These are phyloP conservation scores for Populus alba DNA, from an alignment of 345 rosid species.

Conservation along the genomic window DNA sequence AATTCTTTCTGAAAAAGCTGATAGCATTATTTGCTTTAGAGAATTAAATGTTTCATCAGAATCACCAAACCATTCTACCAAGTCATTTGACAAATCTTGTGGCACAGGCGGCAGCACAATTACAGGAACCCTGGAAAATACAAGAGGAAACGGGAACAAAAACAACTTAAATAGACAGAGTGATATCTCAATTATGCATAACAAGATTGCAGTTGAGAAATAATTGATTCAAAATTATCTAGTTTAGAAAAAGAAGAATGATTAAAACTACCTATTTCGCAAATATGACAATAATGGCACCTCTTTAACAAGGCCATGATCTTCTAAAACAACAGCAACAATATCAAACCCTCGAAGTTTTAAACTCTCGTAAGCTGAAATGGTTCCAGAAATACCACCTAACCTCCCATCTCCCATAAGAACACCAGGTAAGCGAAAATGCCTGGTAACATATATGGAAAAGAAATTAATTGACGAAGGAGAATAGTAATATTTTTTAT, in stretches of 20 bases:
- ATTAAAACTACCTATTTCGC: slow-evolving; percentile 52
- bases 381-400: slow-evolving; percentile 91
- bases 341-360: slow-evolving; percentile 78
- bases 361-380: slow-evolving; percentile 87
- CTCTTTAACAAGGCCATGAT: slow-evolving; percentile 86
- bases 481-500: background rate
- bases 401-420: slow-evolving; percentile 93
- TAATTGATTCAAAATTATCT: background rate
- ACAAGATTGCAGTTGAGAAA: background rate
- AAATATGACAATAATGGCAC: slow-evolving; percentile 63
- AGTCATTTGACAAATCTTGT: slow-evolving; percentile 70
- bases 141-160: background rate
- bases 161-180: background rate
- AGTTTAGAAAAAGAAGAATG: background rate
- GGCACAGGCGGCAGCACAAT: slow-evolving; percentile 81
- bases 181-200: background rate
- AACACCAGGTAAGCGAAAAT: slow-evolving; percentile 83
- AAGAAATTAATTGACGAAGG: background rate
- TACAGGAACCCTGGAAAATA: slow-evolving; percentile 67
- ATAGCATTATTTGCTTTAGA: slow-evolving; percentile 56
- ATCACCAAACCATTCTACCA: slow-evolving; percentile 75
- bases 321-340: slow-evolving; percentile 77
- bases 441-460: slow-evolving; percentile 43
- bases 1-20: slow-evolving; percentile 59
- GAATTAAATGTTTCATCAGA: slow-evolving; percentile 51